Percentiles rank a stretch among this genome's conserved stretches.
Conservation (phyloP, 371 early-diverging fungal species). For the Syncephalastrum racemosum region DNA sequence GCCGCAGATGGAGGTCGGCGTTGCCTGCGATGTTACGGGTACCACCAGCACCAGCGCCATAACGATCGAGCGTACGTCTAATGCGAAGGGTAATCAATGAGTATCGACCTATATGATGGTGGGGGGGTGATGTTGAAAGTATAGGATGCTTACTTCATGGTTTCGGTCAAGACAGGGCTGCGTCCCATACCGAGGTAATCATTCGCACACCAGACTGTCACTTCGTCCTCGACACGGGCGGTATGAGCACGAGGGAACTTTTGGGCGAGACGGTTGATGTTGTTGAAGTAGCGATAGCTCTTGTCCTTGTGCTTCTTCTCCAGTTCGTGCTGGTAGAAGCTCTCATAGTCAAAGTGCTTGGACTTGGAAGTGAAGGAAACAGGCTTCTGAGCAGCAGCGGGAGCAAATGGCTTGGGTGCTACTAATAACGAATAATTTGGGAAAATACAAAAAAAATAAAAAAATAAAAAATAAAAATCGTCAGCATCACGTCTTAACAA, state of each 20-base stretch:
- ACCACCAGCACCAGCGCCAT: slow-evolving; percentile 98
- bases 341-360: slow-evolving; percentile 87
- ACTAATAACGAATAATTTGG: slow-evolving; percentile 14
- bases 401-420: slow-evolving; percentile 11
- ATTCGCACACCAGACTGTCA: slow-evolving; percentile 99
- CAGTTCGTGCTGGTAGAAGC: slow-evolving; percentile 76
- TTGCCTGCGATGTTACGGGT: slow-evolving; percentile 99
- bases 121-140: not conserved
- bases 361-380: slow-evolving; percentile 43
- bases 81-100: not conserved
- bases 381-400: slow-evolving; percentile 21
- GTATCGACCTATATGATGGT: slow-evolving; percentile 1
- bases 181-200: slow-evolving; percentile 97
- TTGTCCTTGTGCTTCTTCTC: slow-evolving; percentile 96
- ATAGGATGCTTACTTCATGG: slow-evolving; percentile 76
- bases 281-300: slow-evolving; percentile 98
- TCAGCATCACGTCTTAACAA: not conserved
- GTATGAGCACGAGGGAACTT: slow-evolving; percentile 94
- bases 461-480: slow-evolving; percentile 2
- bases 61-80: slow-evolving; percentile 83
- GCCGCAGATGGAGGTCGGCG: slow-evolving; percentile 89
- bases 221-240: slow-evolving; percentile 77
- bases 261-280: slow-evolving; percentile 96
- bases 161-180: slow-evolving; percentile 80
- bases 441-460: slow-evolving; percentile 9